Evolutionary conservation across 1,139 yeast species (phyloP).

Genomic region (Schwanniomyces etchellsii): DNA sequence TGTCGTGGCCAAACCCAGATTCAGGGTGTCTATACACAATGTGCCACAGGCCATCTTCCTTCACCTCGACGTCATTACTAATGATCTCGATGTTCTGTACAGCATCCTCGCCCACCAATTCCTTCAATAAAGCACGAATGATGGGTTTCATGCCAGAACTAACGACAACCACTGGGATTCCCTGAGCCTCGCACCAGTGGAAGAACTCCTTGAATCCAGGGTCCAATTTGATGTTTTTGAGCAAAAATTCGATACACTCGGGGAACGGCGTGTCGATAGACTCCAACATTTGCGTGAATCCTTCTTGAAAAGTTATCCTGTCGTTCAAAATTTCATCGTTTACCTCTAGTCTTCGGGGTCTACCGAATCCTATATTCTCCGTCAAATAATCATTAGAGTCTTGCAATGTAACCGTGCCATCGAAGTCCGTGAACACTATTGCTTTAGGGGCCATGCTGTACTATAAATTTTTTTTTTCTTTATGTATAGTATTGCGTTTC

Average conservation of each 20-base stretch:
- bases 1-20: slow-evolving; percentile 90
- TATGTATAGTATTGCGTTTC: too few relatives aligned
- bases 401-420: slow-evolving; percentile 88
- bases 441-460: slow-evolving; percentile 32
- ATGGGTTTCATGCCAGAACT: slow-evolving; percentile 93
- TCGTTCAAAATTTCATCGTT: slow-evolving; percentile 72
- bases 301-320: slow-evolving; percentile 68
- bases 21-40: slow-evolving; percentile 78
- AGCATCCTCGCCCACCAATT: slow-evolving; percentile 74
- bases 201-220: slow-evolving; percentile 85
- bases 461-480: neutral
- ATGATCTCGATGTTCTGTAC: slow-evolving; percentile 70
- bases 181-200: slow-evolving; percentile 66
- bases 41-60: slow-evolving; percentile 60
- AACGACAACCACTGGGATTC: slow-evolving; percentile 74
- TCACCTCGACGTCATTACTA: slow-evolving; percentile 67
- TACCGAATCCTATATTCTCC: slow-evolving; percentile 85
- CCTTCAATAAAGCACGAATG: slow-evolving; percentile 67
- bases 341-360: slow-evolving; percentile 55
- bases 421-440: slow-evolving; percentile 94
- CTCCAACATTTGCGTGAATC: slow-evolving; percentile 78
- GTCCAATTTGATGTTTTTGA: slow-evolving; percentile 65
- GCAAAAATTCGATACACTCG: slow-evolving; percentile 67
- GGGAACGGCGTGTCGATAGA: slow-evolving; percentile 73
- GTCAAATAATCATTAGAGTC: slow-evolving; percentile 92